Conservation (phyloP, 495 filamentous ascomycete genomes). For the Penicillium paxilli region DNA sequence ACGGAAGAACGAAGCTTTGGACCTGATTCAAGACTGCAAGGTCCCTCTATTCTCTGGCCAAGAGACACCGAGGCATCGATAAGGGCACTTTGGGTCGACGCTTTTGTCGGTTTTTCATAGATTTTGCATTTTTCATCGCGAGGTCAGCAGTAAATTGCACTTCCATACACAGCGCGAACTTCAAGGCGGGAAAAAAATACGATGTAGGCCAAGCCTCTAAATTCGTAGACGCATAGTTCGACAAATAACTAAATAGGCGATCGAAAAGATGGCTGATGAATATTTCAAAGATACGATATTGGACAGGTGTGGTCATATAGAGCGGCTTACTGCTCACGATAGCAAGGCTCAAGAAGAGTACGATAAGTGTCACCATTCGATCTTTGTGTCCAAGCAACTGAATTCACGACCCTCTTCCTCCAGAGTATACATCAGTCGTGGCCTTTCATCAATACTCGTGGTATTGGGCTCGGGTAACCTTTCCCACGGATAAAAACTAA, state of each 20-base stretch:
- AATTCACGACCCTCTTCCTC: too few relatives aligned
- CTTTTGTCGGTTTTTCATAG: background rate
- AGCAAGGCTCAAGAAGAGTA: background rate
- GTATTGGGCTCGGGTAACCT: too few relatives aligned
- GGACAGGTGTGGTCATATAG: background rate
- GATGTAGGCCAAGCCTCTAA: background rate
- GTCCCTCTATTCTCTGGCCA: background rate
- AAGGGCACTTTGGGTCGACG: background rate
- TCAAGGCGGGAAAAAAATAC: background rate
- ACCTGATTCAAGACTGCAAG: background rate
- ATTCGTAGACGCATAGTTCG: background rate
- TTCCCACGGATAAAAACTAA: too few relatives aligned
- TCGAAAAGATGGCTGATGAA: background rate
- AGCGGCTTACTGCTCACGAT: background rate
- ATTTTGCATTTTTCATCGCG: background rate
- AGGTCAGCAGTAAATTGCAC: background rate
- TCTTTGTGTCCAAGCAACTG: background rate
- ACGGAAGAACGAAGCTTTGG: slow-evolving; percentile 1
- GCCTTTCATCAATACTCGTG: too few relatives aligned
- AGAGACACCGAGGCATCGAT: background rate
- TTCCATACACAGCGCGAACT: background rate
- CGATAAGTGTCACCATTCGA: background rate
- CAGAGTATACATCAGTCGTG: too few relatives aligned
- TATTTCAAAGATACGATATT: background rate
- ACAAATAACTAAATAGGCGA: background rate